phyloP scores from a whole-genome alignment of 768 basidiomycete genomes.

The Grammothele lineata region DNA sequence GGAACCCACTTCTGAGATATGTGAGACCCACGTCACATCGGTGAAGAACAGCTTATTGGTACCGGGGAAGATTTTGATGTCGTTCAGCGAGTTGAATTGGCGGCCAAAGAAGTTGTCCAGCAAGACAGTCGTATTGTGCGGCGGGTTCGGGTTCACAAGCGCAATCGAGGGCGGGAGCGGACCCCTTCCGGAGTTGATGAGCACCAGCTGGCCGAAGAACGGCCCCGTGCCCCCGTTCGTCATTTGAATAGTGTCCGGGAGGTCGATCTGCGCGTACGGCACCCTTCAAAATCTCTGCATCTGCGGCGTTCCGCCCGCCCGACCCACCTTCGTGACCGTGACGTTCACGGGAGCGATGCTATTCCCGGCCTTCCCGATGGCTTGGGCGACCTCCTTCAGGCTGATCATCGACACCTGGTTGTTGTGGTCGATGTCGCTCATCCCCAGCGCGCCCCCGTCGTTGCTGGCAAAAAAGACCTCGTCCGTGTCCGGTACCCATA shows the following conservation, averaged over 20 bases:
- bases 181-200: slow-evolving; percentile 65
- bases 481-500: slow-evolving; percentile 63
- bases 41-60: slow-evolving; percentile 74
- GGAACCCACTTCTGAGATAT: too few species aligned
- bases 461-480: slow-evolving; percentile 72
- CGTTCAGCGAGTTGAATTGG: slow-evolving; percentile 81
- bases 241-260: slow-evolving; percentile 60
- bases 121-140: slow-evolving; percentile 64
- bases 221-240: slow-evolving; percentile 68
- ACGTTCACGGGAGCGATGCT: slow-evolving; percentile 40
- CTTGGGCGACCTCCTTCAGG: slow-evolving; percentile 48
- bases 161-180: slow-evolving; percentile 56
- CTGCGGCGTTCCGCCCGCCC: slow-evolving; percentile 10
- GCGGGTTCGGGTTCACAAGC: slow-evolving; percentile 58
- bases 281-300: neutral
- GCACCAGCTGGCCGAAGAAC: slow-evolving; percentile 51
- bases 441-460: slow-evolving; percentile 59
- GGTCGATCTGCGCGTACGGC: slow-evolving; percentile 41
- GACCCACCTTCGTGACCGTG: slow-evolving; percentile 37
- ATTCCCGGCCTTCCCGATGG: slow-evolving; percentile 30
- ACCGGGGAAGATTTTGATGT: slow-evolving; percentile 66
- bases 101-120: slow-evolving; percentile 77
- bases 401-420: slow-evolving; percentile 61
- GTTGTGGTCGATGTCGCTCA: slow-evolving; percentile 60
- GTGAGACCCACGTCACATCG: slow-evolving; percentile 61